Evolutionary conservation across 176 grass and related monocot genomes (phyloP), one percentile per base, ranked within the genome.

Genomic region (Carex cristatella): DNA sequence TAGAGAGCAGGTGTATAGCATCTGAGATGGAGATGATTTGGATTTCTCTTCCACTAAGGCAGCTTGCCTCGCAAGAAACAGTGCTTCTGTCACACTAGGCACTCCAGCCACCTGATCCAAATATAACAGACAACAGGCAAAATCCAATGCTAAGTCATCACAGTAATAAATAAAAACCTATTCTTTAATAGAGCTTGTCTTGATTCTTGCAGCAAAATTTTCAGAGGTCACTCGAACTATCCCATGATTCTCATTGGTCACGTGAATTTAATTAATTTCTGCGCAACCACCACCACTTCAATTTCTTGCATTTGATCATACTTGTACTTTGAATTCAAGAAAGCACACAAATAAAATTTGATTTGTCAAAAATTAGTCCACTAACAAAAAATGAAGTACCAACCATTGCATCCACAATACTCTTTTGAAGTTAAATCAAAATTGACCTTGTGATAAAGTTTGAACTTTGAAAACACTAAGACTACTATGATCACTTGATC

Each of bases 1-100:
- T 73, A 95, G 93, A 84, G 90, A 84, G 44, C 96, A 99, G 27
- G 91, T 90, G 89, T 92, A 99, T 18, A 92, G 79, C 97, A 94
- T 90, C n/a, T 93, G 86, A 38, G 88, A 81, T 64, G 76, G 48
- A 51, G 74, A 85, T 79, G 88, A 90, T 23, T 98, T 92, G 78
- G 61, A 89, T 58, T 80, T 65, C 23, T 83, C 91, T 79, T 98
- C 95, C 0, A 87, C 88, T 87, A 94, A 81, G 67, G 88, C 87
- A 67, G 85, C 86, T 84, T 94, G 96, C n/a, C 96, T 89, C 66
- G 96, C 91, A 53, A 90, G 66, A 87, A 94, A 99, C 11, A 95
- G 84, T 85, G 87, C 90, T 84, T 99, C 93, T 3, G 93, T 95
- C 40, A 95, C 93, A 10, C 96, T 94, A 83, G 90, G 93, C 38